Evolutionary conservation across 257 asterid species (phyloP).

Genomic region (Echites panduratus): DNA sequence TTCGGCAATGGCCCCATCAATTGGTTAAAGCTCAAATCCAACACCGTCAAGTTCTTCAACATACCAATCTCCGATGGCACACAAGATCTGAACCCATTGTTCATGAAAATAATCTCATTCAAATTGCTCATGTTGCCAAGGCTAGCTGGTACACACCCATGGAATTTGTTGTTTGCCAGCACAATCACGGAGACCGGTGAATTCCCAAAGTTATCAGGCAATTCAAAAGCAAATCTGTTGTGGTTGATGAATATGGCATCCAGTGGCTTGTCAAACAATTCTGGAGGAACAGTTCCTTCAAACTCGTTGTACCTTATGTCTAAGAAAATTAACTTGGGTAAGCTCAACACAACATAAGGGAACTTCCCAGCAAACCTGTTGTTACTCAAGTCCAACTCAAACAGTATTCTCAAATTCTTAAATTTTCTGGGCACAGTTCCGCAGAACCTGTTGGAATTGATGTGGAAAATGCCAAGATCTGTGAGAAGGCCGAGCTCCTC

Average conservation of each 20-base stretch:
- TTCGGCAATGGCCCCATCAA: slow-evolving; percentile 72
- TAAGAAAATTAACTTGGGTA: slow-evolving; percentile 51
- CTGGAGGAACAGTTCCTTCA: slow-evolving; percentile 71
- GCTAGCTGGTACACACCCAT: slow-evolving; percentile 80
- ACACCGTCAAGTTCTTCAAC: slow-evolving; percentile 64
- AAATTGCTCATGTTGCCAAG: slow-evolving; percentile 68
- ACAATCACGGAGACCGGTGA: slow-evolving; percentile 90
- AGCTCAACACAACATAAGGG: slow-evolving; percentile 67
- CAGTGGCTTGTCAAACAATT: slow-evolving; percentile 64
- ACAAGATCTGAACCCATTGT: slow-evolving; percentile 71
- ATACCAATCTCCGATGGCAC: slow-evolving; percentile 66
- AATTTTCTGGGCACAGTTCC: slow-evolving; percentile 61
- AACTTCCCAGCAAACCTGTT: slow-evolving; percentile 85
- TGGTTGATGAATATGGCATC: slow-evolving; percentile 83
- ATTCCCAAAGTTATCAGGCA: slow-evolving; percentile 84
- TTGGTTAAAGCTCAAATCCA: slow-evolving; percentile 54
- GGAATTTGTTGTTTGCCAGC: slow-evolving; percentile 64
- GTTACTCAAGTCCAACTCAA: slow-evolving; percentile 80
- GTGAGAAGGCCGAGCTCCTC: slow-evolving; percentile 71
- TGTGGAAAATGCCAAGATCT: slow-evolving; percentile 83
- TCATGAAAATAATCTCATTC: slow-evolving; percentile 62
- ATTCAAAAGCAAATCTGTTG: slow-evolving; percentile 64
- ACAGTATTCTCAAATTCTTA: slow-evolving; percentile 44
- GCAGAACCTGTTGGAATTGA: slow-evolving; percentile 75
- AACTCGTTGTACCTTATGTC: slow-evolving; percentile 78